Evolutionary conservation across 306 rosid species (phyloP).

Genomic region (Cotoneaster glaucophyllus): DNA sequence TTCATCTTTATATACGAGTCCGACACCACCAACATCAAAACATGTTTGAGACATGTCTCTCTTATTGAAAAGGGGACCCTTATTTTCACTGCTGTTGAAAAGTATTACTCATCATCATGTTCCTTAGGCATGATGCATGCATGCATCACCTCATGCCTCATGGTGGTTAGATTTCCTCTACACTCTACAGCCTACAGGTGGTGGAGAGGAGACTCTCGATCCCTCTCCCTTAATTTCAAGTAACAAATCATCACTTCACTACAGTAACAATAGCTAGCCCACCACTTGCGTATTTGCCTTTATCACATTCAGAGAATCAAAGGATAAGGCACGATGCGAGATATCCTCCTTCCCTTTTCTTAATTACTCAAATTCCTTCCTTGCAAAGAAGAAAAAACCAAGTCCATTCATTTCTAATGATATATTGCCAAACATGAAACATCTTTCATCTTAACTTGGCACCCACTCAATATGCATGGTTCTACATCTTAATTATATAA

Average conservation of each 20-base stretch:
- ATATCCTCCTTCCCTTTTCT: slow-evolving; percentile 5
- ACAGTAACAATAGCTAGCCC: neutral
- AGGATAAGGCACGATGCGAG: slow-evolving; percentile 5
- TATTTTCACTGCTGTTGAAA: slow-evolving; percentile 8
- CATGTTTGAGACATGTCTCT: slow-evolving; percentile 82
- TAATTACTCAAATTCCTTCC: neutral
- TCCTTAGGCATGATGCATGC: slow-evolving; percentile 29
- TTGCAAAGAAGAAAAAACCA: neutral
- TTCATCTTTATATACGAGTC: neutral
- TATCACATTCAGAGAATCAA: slow-evolving; percentile 14
- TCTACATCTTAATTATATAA: neutral
- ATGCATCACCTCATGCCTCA: slow-evolving; percentile 31
- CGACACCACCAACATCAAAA: slow-evolving; percentile 30
- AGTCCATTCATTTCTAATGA: neutral
- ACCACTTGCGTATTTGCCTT: slow-evolving; percentile 28
- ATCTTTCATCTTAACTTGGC: neutral
- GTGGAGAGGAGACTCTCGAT: neutral
- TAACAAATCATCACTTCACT: slow-evolving; percentile 1
- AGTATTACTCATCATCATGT: slow-evolving; percentile 19
- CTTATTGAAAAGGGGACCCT: slow-evolving; percentile 4
- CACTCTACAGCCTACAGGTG: neutral
- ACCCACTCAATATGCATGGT: neutral
- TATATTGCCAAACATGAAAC: neutral
- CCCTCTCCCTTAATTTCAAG: neutral
- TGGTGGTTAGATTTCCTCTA: slow-evolving; percentile 24